Evolutionary conservation across 2,329 filamentous ascomycete species (phyloP).

Genomic region (Dactylonectria macrodidyma): DNA sequence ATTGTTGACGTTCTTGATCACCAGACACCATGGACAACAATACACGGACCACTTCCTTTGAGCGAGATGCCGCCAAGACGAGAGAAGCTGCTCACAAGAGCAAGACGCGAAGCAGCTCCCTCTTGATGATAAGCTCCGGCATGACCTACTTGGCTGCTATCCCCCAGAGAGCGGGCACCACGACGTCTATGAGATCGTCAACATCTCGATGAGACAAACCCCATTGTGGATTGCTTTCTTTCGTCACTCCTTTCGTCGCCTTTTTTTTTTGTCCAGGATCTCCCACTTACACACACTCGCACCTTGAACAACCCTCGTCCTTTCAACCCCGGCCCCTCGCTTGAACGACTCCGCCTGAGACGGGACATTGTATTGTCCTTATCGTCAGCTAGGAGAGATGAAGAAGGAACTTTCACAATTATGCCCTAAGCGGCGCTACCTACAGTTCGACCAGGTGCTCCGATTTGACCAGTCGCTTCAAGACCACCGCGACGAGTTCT

Average conservation of each 20-base stretch:
- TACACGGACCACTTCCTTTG: constrained; percentile 44
- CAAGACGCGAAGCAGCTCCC: constrained; percentile 45
- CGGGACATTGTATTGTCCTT: constrained; percentile 13
- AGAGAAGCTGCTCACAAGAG: constrained; percentile 42
- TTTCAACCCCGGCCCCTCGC: constrained; percentile 1
- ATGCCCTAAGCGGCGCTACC: constrained; percentile 33
- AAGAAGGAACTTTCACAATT: constrained; percentile 39
- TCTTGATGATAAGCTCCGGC: constrained; percentile 48
- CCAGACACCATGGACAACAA: constrained; percentile 42
- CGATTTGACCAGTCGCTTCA: constrained; percentile 30
- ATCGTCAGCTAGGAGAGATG: constrained; percentile 1
- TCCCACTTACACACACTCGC: constrained; percentile 12
- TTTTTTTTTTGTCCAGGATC: constrained; percentile 27
- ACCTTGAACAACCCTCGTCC: constrained; percentile 10
- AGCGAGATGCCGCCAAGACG: constrained; percentile 45
- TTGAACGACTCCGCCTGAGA: background rate
- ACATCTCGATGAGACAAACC: constrained; percentile 44
- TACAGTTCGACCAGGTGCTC: constrained; percentile 35
- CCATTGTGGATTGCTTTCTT: constrained; percentile 16
- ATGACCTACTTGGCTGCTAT: constrained; percentile 48
- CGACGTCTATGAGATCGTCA: constrained; percentile 44
- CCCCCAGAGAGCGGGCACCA: constrained; percentile 39
- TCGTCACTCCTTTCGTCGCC: constrained; percentile 38
- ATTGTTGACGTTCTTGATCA: background rate
- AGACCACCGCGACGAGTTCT: constrained; percentile 41